These are phyloP conservation scores for Vaccinium vitisidaea DNA, from an alignment of 148 eudicot species.

Conservation along the genomic window DNA sequence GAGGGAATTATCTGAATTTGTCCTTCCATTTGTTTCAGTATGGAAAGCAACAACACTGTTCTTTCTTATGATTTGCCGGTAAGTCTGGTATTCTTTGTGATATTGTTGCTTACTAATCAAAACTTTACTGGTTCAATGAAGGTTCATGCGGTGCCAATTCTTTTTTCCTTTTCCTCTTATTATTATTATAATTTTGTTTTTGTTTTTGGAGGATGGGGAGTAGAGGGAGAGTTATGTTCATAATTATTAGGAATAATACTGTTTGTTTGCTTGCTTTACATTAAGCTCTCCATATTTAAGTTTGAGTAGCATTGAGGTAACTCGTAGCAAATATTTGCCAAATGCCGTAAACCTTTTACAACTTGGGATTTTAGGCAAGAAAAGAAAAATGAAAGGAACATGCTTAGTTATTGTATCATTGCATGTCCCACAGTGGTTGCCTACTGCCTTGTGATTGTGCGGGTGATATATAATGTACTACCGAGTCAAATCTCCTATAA, in stretches of 20 bases:
- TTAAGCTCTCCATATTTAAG: not conserved
- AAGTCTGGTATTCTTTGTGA: conserved; percentile 23
- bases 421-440: not conserved
- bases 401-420: not conserved
- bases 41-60: conserved; percentile 66
- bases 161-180: not conserved
- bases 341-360: not conserved
- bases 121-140: not conserved
- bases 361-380: not conserved
- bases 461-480: not conserved
- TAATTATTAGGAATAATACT: not conserved
- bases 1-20: conserved; percentile 10
- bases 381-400: not conserved
- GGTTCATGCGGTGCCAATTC: not conserved
- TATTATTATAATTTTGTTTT: not conserved
- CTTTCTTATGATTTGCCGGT: conserved; percentile 80
- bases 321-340: not conserved
- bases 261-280: not conserved
- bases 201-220: not conserved
- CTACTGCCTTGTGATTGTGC: not conserved
- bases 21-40: conserved; percentile 46
- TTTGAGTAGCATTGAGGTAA: not conserved
- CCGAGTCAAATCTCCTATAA: not conserved
- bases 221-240: not conserved
- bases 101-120: conserved; percentile 5